A percentile compares a stretch with the other conserved stretches of the same genome.
These are phyloP conservation scores for Penicillium diatomitis DNA, from an alignment of 495 filamentous ascomycete species.

Conservation along the genomic window DNA sequence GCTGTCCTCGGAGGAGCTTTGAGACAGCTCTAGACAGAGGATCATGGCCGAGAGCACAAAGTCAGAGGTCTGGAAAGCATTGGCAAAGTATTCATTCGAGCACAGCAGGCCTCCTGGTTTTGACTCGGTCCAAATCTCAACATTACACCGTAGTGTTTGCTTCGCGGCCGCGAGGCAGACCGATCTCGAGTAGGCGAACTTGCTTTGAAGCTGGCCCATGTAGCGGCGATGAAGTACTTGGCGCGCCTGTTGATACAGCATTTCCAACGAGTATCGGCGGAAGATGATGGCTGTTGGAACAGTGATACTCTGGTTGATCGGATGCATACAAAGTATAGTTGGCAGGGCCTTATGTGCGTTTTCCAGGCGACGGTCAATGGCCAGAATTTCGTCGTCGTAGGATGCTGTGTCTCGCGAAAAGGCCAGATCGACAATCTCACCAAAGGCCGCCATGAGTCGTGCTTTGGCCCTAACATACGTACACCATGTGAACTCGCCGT, in stretches of 20 bases:
- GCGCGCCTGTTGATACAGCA: conserved; percentile 74
- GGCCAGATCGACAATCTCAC: conserved; percentile 37
- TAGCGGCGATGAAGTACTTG: conserved; percentile 82
- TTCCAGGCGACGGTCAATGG: conserved; percentile 62
- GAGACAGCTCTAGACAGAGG: conserved; percentile 63
- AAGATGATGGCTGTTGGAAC: conserved; percentile 74
- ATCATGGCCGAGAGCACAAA: conserved; percentile 87
- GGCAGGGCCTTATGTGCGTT: conserved; percentile 59
- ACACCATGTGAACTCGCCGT: conserved; percentile 25
- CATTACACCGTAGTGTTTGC: conserved; percentile 64
- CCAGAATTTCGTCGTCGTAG: conserved; percentile 81
- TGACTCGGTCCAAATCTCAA: conserved; percentile 65
- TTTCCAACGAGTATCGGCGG: conserved; percentile 69
- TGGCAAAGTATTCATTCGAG: conserved; percentile 66
- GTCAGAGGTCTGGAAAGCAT: conserved; percentile 68
- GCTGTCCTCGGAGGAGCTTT: conserved; percentile 10
- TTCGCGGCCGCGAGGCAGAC: conserved; percentile 74
- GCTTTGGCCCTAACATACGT: conserved; percentile 32
- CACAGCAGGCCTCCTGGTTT: conserved; percentile 63
- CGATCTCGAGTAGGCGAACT: conserved; percentile 73
- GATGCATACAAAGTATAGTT: conserved; percentile 57
- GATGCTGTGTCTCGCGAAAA: conserved; percentile 33
- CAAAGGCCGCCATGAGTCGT: conserved; percentile 34
- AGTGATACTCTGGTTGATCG: conserved; percentile 60
- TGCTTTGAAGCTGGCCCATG: conserved; percentile 56